phyloP scores from a whole-genome alignment of 257 asterid genomes.

The Echites panduratus region DNA sequence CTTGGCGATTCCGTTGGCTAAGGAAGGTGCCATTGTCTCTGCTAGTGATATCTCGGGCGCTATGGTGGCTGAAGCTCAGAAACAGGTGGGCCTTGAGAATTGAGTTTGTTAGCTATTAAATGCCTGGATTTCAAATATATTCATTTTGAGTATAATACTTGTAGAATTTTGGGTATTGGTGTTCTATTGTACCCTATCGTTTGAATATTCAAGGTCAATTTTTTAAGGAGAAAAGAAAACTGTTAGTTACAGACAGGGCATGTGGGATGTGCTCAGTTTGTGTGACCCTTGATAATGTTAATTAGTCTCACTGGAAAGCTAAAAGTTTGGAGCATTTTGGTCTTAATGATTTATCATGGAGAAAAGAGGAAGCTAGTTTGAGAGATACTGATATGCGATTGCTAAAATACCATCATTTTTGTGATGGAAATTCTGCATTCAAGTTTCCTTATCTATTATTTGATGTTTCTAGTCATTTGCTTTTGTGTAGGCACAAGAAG shows the following conservation, averaged over 20 bases:
- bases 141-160: background rate
- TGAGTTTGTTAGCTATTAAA: background rate
- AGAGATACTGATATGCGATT: background rate
- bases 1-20: conserved; percentile 79
- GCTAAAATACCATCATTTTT: background rate
- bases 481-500: conserved; percentile 59
- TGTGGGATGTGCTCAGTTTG: background rate
- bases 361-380: background rate
- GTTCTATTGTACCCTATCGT: background rate
- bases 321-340: background rate
- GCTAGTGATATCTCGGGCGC: conserved; percentile 94
- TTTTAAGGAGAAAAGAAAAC: background rate
- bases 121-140: background rate
- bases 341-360: background rate
- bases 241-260: background rate
- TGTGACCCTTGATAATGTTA: background rate
- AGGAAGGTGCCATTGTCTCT: conserved; percentile 76
- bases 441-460: background rate
- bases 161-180: background rate
- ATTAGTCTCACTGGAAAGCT: background rate
- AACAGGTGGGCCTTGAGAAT: conserved; percentile 32
- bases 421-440: background rate
- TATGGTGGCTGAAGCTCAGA: conserved; percentile 93
- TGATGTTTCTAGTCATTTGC: background rate
- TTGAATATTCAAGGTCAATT: background rate